Evolutionary conservation across 257 asterid species (phyloP).

Genomic region (Coffea canephora): DNA sequence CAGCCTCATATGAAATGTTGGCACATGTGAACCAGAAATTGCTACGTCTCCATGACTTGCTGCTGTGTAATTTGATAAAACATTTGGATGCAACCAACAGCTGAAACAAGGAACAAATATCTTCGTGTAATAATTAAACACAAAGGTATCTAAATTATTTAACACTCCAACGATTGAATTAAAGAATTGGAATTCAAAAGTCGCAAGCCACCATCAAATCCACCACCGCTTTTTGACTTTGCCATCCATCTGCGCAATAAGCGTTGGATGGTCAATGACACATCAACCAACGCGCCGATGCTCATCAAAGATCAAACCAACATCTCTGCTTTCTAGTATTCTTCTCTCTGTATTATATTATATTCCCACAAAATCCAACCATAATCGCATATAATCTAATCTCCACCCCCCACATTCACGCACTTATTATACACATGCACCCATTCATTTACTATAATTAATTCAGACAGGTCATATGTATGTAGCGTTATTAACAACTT

Average conservation of each 20-base stretch:
- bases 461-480: neutral
- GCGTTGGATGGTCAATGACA: conserved; percentile 16
- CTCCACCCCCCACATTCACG: neutral
- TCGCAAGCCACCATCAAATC: conserved; percentile 16
- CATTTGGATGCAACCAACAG: neutral
- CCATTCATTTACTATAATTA: neutral
- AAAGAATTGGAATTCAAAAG: conserved; percentile 8
- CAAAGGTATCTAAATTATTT: no score
- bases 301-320: neutral
- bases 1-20: conserved; percentile 1
- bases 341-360: neutral
- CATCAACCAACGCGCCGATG: conserved; percentile 2
- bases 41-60: neutral
- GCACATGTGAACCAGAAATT: neutral
- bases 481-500: neutral
- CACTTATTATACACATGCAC: neutral
- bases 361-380: conserved; percentile 13
- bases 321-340: neutral
- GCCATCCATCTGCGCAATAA: conserved; percentile 10
- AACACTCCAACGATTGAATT: neutral
- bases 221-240: conserved; percentile 24
- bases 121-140: neutral
- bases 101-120: neutral
- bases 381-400: conserved; percentile 11
- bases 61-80: neutral